These are phyloP conservation scores for Tilletiopsis washingtonensis DNA, from an alignment of 1,284 basidiomycete species.

Conservation along the genomic window DNA sequence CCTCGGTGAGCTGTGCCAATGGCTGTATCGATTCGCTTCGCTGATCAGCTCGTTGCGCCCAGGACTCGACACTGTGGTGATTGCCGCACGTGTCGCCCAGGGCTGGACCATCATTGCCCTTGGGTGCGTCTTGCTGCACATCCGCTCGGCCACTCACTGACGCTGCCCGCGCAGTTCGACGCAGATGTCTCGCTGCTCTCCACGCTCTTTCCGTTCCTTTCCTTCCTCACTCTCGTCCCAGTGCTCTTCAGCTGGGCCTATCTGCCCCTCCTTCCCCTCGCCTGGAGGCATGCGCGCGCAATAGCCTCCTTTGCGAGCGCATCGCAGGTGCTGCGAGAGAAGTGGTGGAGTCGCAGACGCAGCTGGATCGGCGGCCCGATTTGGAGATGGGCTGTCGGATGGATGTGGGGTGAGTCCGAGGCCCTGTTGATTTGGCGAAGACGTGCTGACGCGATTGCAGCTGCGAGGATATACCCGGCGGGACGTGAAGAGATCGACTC, in stretches of 20 bases:
- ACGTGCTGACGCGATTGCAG: background rate
- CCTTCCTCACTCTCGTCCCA: background rate
- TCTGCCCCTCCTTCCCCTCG: background rate
- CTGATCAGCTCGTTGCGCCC: too few relatives aligned
- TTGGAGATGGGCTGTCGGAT: conserved; percentile 1
- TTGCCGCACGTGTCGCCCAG: conserved; percentile 3
- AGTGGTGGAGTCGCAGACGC: conserved; percentile 5
- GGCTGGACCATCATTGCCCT: conserved; percentile 9
- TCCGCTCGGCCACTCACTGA: background rate
- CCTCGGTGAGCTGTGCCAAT: too few relatives aligned
- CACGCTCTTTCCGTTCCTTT: conserved; percentile 1
- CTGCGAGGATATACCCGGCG: too few relatives aligned
- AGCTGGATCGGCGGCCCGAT: conserved; percentile 8
- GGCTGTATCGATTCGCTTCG: too few relatives aligned
- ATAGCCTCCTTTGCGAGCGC: too few relatives aligned
- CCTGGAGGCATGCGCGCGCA: background rate
- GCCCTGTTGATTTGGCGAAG: background rate
- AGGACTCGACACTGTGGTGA: conserved; percentile 9
- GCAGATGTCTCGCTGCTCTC: conserved; percentile 2
- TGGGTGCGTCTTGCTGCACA: background rate
- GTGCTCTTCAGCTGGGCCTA: conserved; percentile 1
- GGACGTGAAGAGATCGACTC: too few relatives aligned
- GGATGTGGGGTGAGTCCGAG: conserved; percentile 3
- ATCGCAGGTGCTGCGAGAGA: too few relatives aligned
- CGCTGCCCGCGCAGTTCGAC: conserved; percentile 1